Evolutionary conservation across 2,329 filamentous ascomycete genomes (phyloP), one percentile per base, ranked within the genome.

Genomic region (Diaporthe longicolla): DNA sequence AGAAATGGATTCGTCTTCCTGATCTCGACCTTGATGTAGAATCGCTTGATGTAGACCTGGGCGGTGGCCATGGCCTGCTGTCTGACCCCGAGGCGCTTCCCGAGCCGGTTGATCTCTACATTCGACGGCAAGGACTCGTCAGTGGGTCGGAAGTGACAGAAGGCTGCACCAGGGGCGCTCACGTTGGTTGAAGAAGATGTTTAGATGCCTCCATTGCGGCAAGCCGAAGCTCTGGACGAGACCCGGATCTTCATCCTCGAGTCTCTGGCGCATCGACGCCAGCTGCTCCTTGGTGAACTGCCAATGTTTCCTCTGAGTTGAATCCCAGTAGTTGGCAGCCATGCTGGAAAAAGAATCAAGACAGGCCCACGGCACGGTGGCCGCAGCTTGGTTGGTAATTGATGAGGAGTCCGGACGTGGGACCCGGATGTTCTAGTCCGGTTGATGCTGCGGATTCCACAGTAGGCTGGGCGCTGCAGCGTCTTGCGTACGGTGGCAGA

Each of bases 311-410:
- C 93, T 91, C 85, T 99, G 97, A 35, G 95, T 97, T 72, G 97
- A 98, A 77, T 95, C 93, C 95, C 95, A 99, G 86, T 96, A 99
- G 84, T 96, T 98, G 81, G 95, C 94, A 45, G 96, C 94, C 96
- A 98, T 98, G 70, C 74, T 79, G 72, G 55, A 37, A 24, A 4
- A 77, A 37, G 32, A 77, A 76, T 10, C 73, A 73, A 3, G 77
- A 77, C 71, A 79, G 66, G 68, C 72, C 50, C 52, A 66, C 66
- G 68, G 58, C 72, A 43, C 72, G 17, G 35, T 29, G 68, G 66
- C 72, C 69, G 61, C 48, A 74, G 48, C 69, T 61, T 69, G 40
- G 24, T 21, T 58, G 55, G 65, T 63, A 21, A 37, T 55, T 45
- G 11, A 69, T 26, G 32, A 43, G 15, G 26, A n/a, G 29, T 13